Evolutionary conservation across 345 rosid species (phyloP).

Genomic region (Luvunga scandens): DNA sequence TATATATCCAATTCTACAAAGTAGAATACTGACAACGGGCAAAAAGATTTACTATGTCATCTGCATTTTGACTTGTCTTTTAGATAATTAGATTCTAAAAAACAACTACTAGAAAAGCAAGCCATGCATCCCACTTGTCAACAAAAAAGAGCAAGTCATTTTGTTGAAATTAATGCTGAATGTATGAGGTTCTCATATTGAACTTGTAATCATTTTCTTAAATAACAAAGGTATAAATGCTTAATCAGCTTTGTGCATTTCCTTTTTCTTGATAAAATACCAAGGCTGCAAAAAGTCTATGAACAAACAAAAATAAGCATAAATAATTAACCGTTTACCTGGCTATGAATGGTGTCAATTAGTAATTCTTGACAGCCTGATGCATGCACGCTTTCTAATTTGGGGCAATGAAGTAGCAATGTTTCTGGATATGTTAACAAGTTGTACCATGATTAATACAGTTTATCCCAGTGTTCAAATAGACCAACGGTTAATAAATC

Average conservation of each 20-base stretch:
- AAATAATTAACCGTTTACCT: slow-evolving; percentile 50
- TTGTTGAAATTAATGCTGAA: not conserved
- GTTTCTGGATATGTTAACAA: slow-evolving; percentile 40
- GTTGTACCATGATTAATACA: not conserved
- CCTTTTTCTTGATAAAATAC: not conserved
- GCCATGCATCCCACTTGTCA: not conserved
- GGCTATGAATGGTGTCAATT: slow-evolving; percentile 58
- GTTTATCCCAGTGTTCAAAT: not conserved
- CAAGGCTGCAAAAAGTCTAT: not conserved
- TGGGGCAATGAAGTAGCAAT: slow-evolving; percentile 86
- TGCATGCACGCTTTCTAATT: slow-evolving; percentile 72
- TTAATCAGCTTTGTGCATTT: not conserved
- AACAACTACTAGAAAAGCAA: not conserved
- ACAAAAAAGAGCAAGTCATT: not conserved
- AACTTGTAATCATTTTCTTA: not conserved
- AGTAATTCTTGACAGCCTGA: slow-evolving; percentile 70
- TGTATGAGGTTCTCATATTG: not conserved
- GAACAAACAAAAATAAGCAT: not conserved
- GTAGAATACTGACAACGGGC: not conserved
- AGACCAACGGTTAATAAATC: not conserved
- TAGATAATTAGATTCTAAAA: not conserved
- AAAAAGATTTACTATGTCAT: not conserved
- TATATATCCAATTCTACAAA: not conserved
- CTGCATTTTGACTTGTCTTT: not conserved
- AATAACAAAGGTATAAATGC: not conserved